Evolutionary conservation across 2,329 filamentous ascomycete genomes (phyloP), one percentile per base, ranked within the genome.

Genomic region (Xylogone sp.): DNA sequence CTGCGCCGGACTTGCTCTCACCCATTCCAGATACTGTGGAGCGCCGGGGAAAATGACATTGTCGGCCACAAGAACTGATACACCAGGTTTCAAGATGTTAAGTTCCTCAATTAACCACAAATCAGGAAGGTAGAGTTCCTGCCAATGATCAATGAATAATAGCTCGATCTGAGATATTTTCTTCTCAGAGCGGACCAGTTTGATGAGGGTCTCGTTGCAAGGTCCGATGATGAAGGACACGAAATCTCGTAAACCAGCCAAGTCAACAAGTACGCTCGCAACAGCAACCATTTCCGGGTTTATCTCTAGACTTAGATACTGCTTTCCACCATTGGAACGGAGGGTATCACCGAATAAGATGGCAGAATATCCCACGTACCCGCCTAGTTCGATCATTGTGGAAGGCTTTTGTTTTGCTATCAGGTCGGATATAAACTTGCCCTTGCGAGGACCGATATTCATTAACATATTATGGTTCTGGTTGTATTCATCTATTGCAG

Each of bases 361-460:
- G 53, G 85, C 84, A 0, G 88, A 93, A 72, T 94, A 94, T 42
- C 89, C 89, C 19, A 91, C 78, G 67, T 93, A 94, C 46, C 87
- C 86, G 45, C 90, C 89, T 0, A 94, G 76, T 65, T 95, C 89
- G 45, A 93, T 80, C 82, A 91, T 88, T 2, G 75, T 75, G 49
- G 81, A 68, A 1, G 87, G 88, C 65, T 86, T 87, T 45, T 77
- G 71, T 56, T 87, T 73, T 19, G 73, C 73, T 53, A 94, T 91
- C 39, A 92, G 68, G 24, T 87, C 76, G 8, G 78, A 78, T 1
- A 93, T 81, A 49, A 90, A 85, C 55, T 75, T 77, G 45, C 87
- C 88, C 69, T 94, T 94, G 62, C 83, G 76, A 58, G 84, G 77
- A 42, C 89, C 88, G 2, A 94, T 82, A 57, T 91, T 93, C 85